Percentiles rank a stretch among this genome's conserved stretches.
These are phyloP conservation scores for Metschnikowia hibisci DNA, from an alignment of 805 yeast species.

Conservation along the genomic window DNA sequence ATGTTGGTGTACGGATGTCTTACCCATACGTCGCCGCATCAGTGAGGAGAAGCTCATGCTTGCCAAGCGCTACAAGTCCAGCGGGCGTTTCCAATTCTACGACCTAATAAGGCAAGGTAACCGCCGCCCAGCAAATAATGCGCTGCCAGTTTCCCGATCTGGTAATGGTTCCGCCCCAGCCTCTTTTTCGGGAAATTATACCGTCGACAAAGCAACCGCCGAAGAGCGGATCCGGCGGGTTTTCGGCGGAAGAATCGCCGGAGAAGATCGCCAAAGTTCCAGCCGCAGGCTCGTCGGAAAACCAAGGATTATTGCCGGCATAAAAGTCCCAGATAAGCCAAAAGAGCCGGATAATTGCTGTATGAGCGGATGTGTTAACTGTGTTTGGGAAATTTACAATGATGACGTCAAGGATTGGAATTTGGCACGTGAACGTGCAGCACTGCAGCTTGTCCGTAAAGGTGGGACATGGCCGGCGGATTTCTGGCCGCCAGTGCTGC, in stretches of 20 bases:
- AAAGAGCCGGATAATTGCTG: conserved; percentile 93
- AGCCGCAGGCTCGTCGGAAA: conserved; percentile 35
- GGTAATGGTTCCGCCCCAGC: neutral
- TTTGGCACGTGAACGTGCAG: conserved; percentile 55
- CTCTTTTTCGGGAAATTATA: conserved; percentile 2
- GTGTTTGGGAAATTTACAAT: conserved; percentile 92
- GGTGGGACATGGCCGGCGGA: conserved; percentile 45
- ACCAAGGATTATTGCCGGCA: conserved; percentile 48
- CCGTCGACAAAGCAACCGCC: conserved; percentile 22
- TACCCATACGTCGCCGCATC: too few species aligned
- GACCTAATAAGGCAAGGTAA: conserved; percentile 36
- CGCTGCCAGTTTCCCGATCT: conserved; percentile 6
- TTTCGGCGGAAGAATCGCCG: conserved; percentile 56
- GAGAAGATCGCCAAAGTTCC: conserved; percentile 43
- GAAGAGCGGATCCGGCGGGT: conserved; percentile 47
- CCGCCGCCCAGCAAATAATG: conserved; percentile 24
- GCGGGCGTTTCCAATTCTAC: conserved; percentile 26
- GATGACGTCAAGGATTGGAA: conserved; percentile 89
- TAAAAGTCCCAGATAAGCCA: conserved; percentile 79
- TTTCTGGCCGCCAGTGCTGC: conserved; percentile 38
- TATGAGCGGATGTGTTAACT: conserved; percentile 94
- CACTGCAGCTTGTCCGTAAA: conserved; percentile 28
- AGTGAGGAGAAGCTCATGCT: neutral
- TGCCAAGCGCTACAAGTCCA: conserved; percentile 1
- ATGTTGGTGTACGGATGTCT: too few species aligned